Conservation (phyloP, 23 red algal species). For the Rhodosorus marinus region DNA sequence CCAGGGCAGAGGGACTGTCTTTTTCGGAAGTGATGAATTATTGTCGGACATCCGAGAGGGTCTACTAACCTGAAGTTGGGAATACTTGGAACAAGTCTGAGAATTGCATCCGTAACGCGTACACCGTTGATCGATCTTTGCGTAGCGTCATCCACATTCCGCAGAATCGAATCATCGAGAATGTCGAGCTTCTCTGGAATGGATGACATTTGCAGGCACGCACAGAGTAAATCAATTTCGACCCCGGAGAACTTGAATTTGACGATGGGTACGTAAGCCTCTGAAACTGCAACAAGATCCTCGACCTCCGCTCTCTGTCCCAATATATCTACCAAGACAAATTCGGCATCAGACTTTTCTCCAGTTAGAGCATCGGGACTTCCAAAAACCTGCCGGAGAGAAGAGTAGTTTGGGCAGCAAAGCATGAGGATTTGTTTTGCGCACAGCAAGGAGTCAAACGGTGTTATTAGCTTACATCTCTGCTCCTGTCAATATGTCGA, state of each 20-base stretch:
- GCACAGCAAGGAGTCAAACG: no score
- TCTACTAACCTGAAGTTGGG: no score
- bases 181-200: constrained; percentile 79
- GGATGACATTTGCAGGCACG: constrained; percentile 50
- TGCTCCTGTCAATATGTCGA: constrained; percentile 45
- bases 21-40: no score
- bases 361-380: no score
- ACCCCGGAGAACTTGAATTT: constrained; percentile 82
- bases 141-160: constrained; percentile 95
- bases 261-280: constrained; percentile 88
- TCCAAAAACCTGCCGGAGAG: no score
- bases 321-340: constrained; percentile 58
- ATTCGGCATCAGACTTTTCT: no score
- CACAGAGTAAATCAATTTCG: constrained; percentile 98
- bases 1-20: no score
- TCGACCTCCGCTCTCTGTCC: constrained; percentile 25
- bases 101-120: constrained; percentile 89
- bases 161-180: constrained; percentile 79
- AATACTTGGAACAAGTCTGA: constrained; percentile 73
- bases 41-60: no score
- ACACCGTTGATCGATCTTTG: constrained; percentile 98
- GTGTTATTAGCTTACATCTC: no score
- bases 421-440: no score
- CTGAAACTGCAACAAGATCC: constrained; percentile 70
- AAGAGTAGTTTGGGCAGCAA: no score